Conservation (phyloP, 805 yeast genomes). For the Metschnikowia santaceciliae region DNA sequence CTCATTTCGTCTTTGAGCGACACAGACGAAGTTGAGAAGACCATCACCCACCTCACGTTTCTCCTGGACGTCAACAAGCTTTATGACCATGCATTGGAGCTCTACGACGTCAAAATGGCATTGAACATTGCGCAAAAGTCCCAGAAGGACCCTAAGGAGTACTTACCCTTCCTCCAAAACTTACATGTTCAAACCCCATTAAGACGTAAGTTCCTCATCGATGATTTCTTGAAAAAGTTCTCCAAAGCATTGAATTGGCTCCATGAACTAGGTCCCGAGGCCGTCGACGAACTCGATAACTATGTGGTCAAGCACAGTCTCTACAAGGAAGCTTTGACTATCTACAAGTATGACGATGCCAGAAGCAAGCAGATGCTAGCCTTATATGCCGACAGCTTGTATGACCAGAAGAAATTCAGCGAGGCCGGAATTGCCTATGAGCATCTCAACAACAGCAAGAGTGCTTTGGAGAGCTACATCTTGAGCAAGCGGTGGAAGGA, state of each 20-base stretch:
- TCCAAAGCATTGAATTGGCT: slow-evolving; percentile 69
- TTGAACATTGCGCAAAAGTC: slow-evolving; percentile 90
- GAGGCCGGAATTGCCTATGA: slow-evolving; percentile 84
- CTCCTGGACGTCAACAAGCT: slow-evolving; percentile 82
- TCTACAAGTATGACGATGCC: slow-evolving; percentile 53
- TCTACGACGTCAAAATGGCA: slow-evolving; percentile 78
- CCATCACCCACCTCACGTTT: slow-evolving; percentile 83
- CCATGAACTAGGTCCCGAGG: slow-evolving; percentile 40
- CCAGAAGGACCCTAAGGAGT: slow-evolving; percentile 97
- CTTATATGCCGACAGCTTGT: slow-evolving; percentile 60
- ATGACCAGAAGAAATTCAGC: slow-evolving; percentile 50
- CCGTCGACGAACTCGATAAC: slow-evolving; percentile 52
- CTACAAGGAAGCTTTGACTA: slow-evolving; percentile 61
- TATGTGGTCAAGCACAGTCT: slow-evolving; percentile 69
- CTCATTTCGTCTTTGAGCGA: slow-evolving; percentile 53
- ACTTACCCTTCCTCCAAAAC: slow-evolving; percentile 83
- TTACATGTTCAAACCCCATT: slow-evolving; percentile 63
- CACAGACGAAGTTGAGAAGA: slow-evolving; percentile 46
- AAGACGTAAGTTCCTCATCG: slow-evolving; percentile 73
- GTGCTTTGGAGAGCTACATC: slow-evolving; percentile 69
- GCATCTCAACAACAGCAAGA: slow-evolving; percentile 48
- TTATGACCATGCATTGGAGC: slow-evolving; percentile 73
- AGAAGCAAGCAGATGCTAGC: slow-evolving; percentile 54
- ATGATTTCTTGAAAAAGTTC: slow-evolving; percentile 65
- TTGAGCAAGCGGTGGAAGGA: slow-evolving; percentile 79